Evolutionary conservation across 1,284 basidiomycete genomes (phyloP).

Genomic region (Marasmius oreades): DNA sequence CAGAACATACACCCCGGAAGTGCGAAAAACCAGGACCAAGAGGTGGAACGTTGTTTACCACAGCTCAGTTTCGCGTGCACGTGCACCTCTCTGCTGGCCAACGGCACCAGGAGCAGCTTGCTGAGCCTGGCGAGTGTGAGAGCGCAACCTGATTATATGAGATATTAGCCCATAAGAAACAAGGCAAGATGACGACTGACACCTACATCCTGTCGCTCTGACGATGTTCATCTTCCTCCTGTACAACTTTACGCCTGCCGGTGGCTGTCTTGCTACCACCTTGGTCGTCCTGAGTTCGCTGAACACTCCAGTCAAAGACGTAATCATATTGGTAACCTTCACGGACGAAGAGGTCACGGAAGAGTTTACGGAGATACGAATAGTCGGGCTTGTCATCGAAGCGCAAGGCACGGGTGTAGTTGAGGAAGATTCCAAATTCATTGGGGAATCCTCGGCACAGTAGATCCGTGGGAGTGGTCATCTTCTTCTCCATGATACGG

Average conservation of each 20-base stretch:
- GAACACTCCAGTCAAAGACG: slow-evolving; percentile 97
- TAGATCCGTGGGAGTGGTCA: slow-evolving; percentile 95
- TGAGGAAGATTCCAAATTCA: slow-evolving; percentile 97
- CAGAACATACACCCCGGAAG: slow-evolving; percentile 52
- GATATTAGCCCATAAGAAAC: slow-evolving; percentile 18
- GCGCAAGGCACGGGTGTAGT: slow-evolving; percentile 94
- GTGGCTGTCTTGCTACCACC: slow-evolving; percentile 56
- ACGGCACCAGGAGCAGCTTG: slow-evolving; percentile 56
- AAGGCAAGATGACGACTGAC: slow-evolving; percentile 16
- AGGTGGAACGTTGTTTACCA: slow-evolving; percentile 53
- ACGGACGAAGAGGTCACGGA: slow-evolving; percentile 95
- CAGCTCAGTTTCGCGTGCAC: slow-evolving; percentile 65
- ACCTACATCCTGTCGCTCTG: slow-evolving; percentile 77
- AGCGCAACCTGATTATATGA: slow-evolving; percentile 61
- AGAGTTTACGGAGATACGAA: slow-evolving; percentile 95
- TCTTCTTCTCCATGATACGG: slow-evolving; percentile 99
- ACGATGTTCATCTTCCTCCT: slow-evolving; percentile 77
- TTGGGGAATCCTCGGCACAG: slow-evolving; percentile 97
- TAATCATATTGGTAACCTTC: slow-evolving; percentile 99
- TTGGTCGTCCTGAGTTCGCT: slow-evolving; percentile 69
- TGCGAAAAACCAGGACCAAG: slow-evolving; percentile 32
- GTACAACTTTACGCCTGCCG: slow-evolving; percentile 70
- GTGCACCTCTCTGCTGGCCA: slow-evolving; percentile 55
- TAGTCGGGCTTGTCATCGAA: slow-evolving; percentile 99
- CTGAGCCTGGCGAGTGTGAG: slow-evolving; percentile 79